A percentile compares a stretch with the other conserved stretches of the same genome.
Evolutionary conservation across 768 basidiomycete genomes (phyloP).

Genomic region (Mycena pura): DNA sequence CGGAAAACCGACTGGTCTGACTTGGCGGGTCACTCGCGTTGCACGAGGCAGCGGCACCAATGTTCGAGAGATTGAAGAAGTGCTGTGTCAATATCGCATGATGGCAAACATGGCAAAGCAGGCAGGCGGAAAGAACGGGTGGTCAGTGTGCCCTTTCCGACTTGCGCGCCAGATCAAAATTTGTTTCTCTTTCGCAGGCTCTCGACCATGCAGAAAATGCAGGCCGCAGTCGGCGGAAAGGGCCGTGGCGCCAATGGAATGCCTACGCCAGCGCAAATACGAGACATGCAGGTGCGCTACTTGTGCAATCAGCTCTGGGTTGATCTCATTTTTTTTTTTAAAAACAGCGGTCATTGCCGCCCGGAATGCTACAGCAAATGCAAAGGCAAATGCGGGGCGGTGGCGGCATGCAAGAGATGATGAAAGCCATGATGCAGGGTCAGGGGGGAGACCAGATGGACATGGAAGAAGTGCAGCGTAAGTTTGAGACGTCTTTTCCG

Average conservation of each 20-base stretch:
- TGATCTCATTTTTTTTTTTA: neutral
- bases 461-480: constrained; percentile 95
- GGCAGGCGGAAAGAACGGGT: constrained; percentile 96
- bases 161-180: constrained; percentile 1
- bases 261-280: constrained; percentile 93
- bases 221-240: constrained; percentile 82
- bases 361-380: constrained; percentile 95
- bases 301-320: neutral
- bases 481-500: constrained; percentile 31
- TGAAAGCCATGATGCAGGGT: constrained; percentile 97
- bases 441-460: constrained; percentile 89
- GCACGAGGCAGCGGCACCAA: constrained; percentile 94
- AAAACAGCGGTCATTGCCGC: constrained; percentile 85
- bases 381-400: constrained; percentile 80
- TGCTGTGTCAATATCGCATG: constrained; percentile 96
- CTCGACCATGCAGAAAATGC: constrained; percentile 93
- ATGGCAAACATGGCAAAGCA: constrained; percentile 99
- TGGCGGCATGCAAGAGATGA: constrained; percentile 96
- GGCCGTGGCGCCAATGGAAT: constrained; percentile 87
- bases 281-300: constrained; percentile 90
- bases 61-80: constrained; percentile 97
- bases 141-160: constrained; percentile 52
- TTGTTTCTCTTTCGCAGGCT: constrained; percentile 59
- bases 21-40: constrained; percentile 89
- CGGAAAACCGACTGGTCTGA: constrained; percentile 84